A percentile compares a stretch with the other conserved stretches of the same genome.
These are phyloP conservation scores for Vigna trinervia DNA, from an alignment of 306 rosid species.

Conservation along the genomic window DNA sequence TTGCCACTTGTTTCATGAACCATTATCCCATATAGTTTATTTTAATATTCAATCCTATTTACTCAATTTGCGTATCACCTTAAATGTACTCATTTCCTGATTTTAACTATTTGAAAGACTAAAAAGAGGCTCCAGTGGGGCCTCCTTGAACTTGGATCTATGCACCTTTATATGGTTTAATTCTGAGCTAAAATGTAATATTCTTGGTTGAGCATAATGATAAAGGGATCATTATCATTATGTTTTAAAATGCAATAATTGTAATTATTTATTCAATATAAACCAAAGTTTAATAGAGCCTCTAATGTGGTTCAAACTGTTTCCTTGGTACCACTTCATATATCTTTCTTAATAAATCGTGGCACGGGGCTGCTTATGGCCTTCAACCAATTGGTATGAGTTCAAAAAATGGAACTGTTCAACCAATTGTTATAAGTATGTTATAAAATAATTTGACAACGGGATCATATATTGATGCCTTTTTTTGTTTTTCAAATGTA, in stretches of 20 bases:
- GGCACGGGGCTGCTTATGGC: not conserved
- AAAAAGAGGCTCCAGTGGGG: not conserved
- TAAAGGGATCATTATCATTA: not conserved
- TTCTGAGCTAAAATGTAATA: not conserved
- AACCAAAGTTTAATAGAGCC: not conserved
- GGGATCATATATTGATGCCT: no score
- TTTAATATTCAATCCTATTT: not conserved
- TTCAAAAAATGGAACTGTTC: not conserved
- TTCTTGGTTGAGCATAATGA: not conserved
- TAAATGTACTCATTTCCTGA: no score
- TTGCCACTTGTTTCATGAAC: not conserved
- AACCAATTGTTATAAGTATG: not conserved
- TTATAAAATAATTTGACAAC: no score
- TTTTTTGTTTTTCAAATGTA: not conserved
- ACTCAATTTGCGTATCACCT: not conserved
- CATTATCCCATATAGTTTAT: not conserved
- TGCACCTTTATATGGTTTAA: not conserved
- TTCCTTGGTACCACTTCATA: not conserved
- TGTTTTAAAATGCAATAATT: not conserved
- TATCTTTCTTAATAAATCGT: not conserved
- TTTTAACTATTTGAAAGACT: not conserved
- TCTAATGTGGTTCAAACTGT: not conserved
- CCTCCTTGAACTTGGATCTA: not conserved
- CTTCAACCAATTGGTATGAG: constrained; percentile 2
- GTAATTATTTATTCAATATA: not conserved